Conservation (phyloP, 495 filamentous ascomycete genomes). For the Echria macrotheca region DNA sequence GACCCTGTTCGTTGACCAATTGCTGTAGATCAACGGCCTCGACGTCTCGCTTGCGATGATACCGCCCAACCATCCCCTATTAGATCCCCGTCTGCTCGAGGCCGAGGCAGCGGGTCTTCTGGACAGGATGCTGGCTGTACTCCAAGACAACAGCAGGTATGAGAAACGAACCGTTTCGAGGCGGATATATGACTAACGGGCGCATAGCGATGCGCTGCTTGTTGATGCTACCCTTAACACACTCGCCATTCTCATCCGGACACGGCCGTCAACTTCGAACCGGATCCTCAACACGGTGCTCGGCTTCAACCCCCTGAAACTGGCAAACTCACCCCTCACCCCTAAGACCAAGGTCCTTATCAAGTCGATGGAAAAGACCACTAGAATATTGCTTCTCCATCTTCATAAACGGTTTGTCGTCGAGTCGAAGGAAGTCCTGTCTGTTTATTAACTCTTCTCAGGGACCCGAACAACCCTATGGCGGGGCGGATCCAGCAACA, state of each 20-base stretch:
- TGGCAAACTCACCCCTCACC: conserved; percentile 69
- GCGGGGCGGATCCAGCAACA: conserved; percentile 72
- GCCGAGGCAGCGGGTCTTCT: conserved; percentile 85
- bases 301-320: conserved; percentile 86
- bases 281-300: conserved; percentile 79
- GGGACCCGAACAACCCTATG: conserved; percentile 65
- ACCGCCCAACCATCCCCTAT: conserved; percentile 70
- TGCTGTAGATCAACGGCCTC: conserved; percentile 75
- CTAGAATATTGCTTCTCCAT: conserved; percentile 73
- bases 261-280: conserved; percentile 70
- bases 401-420: conserved; percentile 62
- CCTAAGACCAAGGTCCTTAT: conserved; percentile 72
- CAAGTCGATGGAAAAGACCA: conserved; percentile 91
- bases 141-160: conserved; percentile 80
- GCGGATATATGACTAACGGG: conserved; percentile 2
- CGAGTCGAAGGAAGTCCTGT: not conserved
- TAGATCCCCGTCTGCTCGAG: conserved; percentile 75
- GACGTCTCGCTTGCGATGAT: conserved; percentile 85
- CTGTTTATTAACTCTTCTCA: conserved; percentile 30
- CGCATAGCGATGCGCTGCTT: conserved; percentile 72
- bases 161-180: no score
- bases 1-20: no score
- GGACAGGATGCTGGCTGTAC: conserved; percentile 77
- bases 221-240: conserved; percentile 90
- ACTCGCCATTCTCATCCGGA: conserved; percentile 71